Evolutionary conservation across 306 rosid species (phyloP), one percentile per base, ranked within the genome.

Genomic region (Trifolium dubium): DNA sequence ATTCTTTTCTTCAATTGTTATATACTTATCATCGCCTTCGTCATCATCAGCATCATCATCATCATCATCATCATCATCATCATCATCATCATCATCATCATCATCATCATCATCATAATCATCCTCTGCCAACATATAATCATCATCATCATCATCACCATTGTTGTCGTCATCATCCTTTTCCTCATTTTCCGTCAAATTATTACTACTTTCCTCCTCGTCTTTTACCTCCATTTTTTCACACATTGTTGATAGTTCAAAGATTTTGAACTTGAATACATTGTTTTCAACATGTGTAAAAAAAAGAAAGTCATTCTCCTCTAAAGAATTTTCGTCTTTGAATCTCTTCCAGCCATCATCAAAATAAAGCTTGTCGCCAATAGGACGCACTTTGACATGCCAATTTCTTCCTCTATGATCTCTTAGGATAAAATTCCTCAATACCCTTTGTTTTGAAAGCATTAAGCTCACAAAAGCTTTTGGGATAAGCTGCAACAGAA

Each of bases 401-500:
- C 83, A 82, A 10, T 46, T 67, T 64, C 43, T 63, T 18, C 74
- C 77, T 4, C 30, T 37, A 6, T 12, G 10, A 53, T 69, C 34
- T 70, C 62, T 73, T 9, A 82, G 80, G 28, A 73, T 64, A 18
- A 75, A 14, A 37, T 63, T 12, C 46, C 30, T n/a, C 9, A 72
- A 23, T 13, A 62, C 29, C 50, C 34, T 64, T 47, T 34, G 64
- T 39, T 51, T 32, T 10, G 40, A 44, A 7, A 8, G 0, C 56
- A 44, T 3, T 34, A 77, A 4, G 5, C 8, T 50, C 35, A 74
- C 65, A 29, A 63, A 73, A 73, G 58, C 77, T 4, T 43, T 7
- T 54, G 85, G 85, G 0, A 82, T 73, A 39, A 8, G 69, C 83
- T 82, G 74, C 70, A 82, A 62, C 46, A 9, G 15, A 37, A 37